Percentiles rank a stretch among this genome's conserved stretches.
Evolutionary conservation across 2,329 filamentous ascomycete genomes (phyloP).

Genomic region (Botryosphaeria agaves): DNA sequence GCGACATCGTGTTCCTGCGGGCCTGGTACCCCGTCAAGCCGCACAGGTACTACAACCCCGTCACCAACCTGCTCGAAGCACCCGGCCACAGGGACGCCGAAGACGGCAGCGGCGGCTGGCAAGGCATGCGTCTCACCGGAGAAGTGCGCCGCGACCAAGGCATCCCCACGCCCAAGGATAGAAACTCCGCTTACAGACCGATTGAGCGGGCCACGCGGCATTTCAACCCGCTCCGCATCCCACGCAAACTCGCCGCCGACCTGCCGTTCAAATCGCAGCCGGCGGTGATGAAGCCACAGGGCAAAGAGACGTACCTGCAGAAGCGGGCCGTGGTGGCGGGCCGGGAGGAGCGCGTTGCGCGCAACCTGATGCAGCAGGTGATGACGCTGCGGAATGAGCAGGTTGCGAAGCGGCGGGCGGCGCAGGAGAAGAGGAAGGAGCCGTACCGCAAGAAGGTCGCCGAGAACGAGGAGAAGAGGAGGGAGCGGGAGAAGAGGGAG

Average conservation of each 20-base stretch:
- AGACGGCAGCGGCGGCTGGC: conserved; percentile 41
- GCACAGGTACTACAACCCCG: conserved; percentile 91
- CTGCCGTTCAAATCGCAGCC: conserved; percentile 92
- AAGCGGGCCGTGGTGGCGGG: conserved; percentile 82
- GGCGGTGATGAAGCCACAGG: conserved; percentile 61
- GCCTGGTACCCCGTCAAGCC: conserved; percentile 96
- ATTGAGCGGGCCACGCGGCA: conserved; percentile 33
- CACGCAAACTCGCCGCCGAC: conserved; percentile 60
- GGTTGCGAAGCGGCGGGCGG: conserved; percentile 60
- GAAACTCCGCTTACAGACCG: conserved; percentile 69
- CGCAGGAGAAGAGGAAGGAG: conserved; percentile 75
- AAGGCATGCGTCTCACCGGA: conserved; percentile 84
- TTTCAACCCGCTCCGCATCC: conserved; percentile 51
- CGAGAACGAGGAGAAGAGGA: conserved; percentile 70
- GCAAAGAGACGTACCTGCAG: conserved; percentile 74
- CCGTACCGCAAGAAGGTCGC: conserved; percentile 71
- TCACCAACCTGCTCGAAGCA: conserved; percentile 69
- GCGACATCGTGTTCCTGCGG: conserved; percentile 87
- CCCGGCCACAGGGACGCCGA: conserved; percentile 13
- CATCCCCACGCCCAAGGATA: conserved; percentile 59
- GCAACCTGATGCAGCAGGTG: conserved; percentile 83
- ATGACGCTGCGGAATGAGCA: conserved; percentile 84
- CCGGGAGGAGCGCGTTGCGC: conserved; percentile 70
- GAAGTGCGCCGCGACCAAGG: conserved; percentile 66
- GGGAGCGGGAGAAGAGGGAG: conserved; percentile 75